phyloP scores from a whole-genome alignment of 345 rosid species.

The Luvunga scandens region DNA sequence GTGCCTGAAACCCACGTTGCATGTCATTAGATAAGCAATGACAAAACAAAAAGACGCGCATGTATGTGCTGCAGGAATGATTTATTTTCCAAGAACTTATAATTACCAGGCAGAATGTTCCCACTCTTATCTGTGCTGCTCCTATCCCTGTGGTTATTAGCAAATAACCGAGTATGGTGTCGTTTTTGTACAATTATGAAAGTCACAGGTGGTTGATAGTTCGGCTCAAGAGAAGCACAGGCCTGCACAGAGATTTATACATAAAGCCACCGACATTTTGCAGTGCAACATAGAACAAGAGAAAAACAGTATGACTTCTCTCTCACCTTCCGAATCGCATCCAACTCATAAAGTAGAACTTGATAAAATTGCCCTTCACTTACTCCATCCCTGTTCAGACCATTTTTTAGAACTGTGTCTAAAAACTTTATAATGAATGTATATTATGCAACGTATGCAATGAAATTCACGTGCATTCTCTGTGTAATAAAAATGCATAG shows the following conservation, averaged over 20 bases:
- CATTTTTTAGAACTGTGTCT: background rate
- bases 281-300: background rate
- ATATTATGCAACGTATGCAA: background rate
- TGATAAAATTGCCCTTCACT: slow-evolving; percentile 98
- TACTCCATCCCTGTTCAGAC: slow-evolving; percentile 81
- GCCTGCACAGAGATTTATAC: slow-evolving; percentile 44
- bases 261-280: background rate
- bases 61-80: background rate
- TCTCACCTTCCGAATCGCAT: slow-evolving; percentile 77
- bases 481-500: background rate
- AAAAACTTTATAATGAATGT: background rate
- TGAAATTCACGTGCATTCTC: background rate
- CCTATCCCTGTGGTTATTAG: slow-evolving; percentile 90
- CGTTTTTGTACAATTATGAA: slow-evolving; percentile 97
- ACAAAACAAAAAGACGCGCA: background rate
- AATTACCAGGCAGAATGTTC: slow-evolving; percentile 83
- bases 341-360: slow-evolving; percentile 77
- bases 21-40: background rate
- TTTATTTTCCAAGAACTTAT: background rate
- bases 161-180: slow-evolving; percentile 92
- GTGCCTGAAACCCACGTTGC: slow-evolving; percentile 53
- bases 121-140: slow-evolving; percentile 91
- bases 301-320: slow-evolving; percentile 4
- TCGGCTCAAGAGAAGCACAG: slow-evolving; percentile 95
- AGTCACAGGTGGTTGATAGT: slow-evolving; percentile 97